Base-by-base conservation (phyloP, 1,284 basidiomycete genomes). In the Ceratobasidium sp. region DNA sequence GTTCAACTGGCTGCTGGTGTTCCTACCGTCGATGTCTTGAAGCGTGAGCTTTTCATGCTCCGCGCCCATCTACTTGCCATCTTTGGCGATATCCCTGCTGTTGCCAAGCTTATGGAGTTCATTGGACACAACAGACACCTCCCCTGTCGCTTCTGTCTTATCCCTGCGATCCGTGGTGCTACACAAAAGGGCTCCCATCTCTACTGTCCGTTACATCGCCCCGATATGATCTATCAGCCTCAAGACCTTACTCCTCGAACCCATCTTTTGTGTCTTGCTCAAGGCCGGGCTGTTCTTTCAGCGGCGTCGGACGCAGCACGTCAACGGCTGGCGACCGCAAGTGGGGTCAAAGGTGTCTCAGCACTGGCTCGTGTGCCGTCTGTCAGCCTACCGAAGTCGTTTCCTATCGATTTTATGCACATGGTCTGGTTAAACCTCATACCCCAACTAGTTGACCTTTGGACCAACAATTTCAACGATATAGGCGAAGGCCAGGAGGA, bases 31-130 rank as follows among this genome's bases (percentile, higher is more conserved):
- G 67, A 74, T 52, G 50, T 28, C 14, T 35, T 11, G 8, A 21
- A 21, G 0, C 5, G n/a, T 1, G 49, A 69, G 21, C 13, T 18
- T 2, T 74, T 75, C 46, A 32, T 21, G 6, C 54, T 75, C 5
- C 59, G 58, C 18, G 73, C 59, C 2, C 72, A 76, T 52, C 44
- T 72, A 0, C 21, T 75, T 5, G 26, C 58, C 14, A 41, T 57
- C 23, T 58, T 71, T 70, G 74, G 70, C 18, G 73, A 76, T 38
- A 73, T 75, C 32, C 70, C 52, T 14, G 72, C 74, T 2, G 23
- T 76, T 2, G 32, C 52, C 0, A 74, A 76, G 28, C 6, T 74
- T 4, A 66, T 75, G 46, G 47, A 47, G 28, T 41, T 73, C 26
- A 73, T 59, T 23, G 75, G 75, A 1, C 70, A 73, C 35, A 75